These are phyloP conservation scores for Cytospora schulzeri DNA, from an alignment of 2,329 filamentous ascomycete species.

Conservation along the genomic window DNA sequence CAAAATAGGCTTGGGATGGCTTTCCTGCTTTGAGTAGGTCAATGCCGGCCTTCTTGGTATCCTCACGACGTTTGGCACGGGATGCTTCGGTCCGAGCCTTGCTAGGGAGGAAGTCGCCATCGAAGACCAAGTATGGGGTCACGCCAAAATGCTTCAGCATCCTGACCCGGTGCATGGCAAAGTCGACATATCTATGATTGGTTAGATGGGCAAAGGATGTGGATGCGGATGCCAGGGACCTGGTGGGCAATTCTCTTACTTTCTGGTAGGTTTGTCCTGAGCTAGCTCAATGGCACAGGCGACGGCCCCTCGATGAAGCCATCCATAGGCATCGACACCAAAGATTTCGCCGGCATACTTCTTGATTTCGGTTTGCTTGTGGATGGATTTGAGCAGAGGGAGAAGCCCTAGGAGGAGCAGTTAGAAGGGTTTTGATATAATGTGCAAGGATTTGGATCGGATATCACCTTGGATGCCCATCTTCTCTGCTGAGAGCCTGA, in stretches of 20 bases:
- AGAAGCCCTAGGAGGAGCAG: slow-evolving; percentile 66
- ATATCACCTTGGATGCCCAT: slow-evolving; percentile 36
- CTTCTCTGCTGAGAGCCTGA: slow-evolving; percentile 5
- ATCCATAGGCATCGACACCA: slow-evolving; percentile 96
- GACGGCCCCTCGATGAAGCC: slow-evolving; percentile 92
- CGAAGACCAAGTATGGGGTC: slow-evolving; percentile 93
- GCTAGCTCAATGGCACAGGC: slow-evolving; percentile 90
- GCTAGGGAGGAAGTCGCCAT: slow-evolving; percentile 92
- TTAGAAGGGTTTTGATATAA: neutral
- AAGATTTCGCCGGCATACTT: slow-evolving; percentile 86
- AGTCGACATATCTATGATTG: slow-evolving; percentile 77
- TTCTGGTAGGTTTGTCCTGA: slow-evolving; percentile 82
- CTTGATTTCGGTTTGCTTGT: slow-evolving; percentile 83
- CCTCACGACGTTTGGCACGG: slow-evolving; percentile 72
- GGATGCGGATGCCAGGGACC: neutral
- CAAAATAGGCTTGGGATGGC: slow-evolving; percentile 74
- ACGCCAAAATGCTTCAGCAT: slow-evolving; percentile 95
- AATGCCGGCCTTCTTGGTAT: slow-evolving; percentile 73
- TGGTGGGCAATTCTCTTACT: slow-evolving; percentile 54
- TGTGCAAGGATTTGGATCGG: neutral
- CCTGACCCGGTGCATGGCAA: slow-evolving; percentile 83
- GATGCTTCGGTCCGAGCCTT: slow-evolving; percentile 85
- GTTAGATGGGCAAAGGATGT: slow-evolving; percentile 4
- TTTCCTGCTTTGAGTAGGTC: slow-evolving; percentile 84
- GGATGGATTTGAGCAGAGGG: slow-evolving; percentile 92